These are phyloP conservation scores for Diaporthe helianthi DNA, from an alignment of 2,329 filamentous ascomycete species.

Conservation along the genomic window DNA sequence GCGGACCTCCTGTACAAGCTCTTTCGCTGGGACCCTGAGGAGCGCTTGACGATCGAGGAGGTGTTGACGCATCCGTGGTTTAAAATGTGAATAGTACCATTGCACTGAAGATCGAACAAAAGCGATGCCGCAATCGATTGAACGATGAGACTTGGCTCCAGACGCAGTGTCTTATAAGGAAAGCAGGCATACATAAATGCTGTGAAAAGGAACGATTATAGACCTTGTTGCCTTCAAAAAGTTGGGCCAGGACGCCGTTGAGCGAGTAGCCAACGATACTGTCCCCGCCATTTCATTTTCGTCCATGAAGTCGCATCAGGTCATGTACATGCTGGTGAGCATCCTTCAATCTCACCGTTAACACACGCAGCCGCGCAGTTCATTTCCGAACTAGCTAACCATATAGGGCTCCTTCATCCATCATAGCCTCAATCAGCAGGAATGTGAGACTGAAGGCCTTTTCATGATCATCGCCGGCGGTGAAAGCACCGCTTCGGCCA, in stretches of 20 bases:
- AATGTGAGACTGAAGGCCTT: conserved; percentile 48
- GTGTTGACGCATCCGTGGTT: background rate
- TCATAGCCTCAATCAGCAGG: conserved; percentile 47
- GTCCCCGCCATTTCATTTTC: conserved; percentile 19
- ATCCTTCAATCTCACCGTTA: conserved; percentile 53
- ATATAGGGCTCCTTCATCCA: conserved; percentile 55
- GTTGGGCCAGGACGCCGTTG: conserved; percentile 29
- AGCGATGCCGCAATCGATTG: too few relatives aligned
- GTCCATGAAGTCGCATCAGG: conserved; percentile 41
- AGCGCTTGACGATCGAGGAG: background rate
- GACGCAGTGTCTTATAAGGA: background rate
- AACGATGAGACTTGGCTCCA: background rate
- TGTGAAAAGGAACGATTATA: background rate
- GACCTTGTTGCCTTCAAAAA: conserved; percentile 35
- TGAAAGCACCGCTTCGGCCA: conserved; percentile 57
- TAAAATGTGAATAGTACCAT: background rate
- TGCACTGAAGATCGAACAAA: too few relatives aligned
- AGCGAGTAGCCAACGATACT: conserved; percentile 37
- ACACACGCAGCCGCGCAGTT: too few relatives aligned
- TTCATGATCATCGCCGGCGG: conserved; percentile 51
- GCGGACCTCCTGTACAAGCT: background rate
- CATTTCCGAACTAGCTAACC: background rate
- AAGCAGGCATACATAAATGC: background rate
- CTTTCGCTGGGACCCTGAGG: background rate
- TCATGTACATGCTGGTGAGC: conserved; percentile 54